A percentile compares a stretch with the other conserved stretches of the same genome.
Evolutionary conservation across 129 eudicot species (phyloP).

Genomic region (Dittrichia graveolens): DNA sequence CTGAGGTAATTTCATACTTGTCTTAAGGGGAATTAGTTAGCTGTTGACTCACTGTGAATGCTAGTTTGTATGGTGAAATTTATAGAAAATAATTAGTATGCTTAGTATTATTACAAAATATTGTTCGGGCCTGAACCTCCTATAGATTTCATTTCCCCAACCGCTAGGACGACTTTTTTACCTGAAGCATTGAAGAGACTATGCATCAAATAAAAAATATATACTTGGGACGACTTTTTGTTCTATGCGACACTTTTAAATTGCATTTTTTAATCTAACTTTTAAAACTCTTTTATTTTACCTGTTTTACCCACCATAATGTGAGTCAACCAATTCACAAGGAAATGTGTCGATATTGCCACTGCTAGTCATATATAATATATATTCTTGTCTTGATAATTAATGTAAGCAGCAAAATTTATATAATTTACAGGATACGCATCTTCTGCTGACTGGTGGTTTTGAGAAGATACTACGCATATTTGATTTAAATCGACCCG

Average conservation of each 20-base stretch:
- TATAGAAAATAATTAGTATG: background rate
- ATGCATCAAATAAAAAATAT: too few species aligned
- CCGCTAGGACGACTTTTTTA: too few species aligned
- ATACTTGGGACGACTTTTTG: too few species aligned
- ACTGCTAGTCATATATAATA: background rate
- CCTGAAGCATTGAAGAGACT: too few species aligned
- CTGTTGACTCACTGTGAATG: background rate
- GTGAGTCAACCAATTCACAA: background rate
- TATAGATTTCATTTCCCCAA: too few species aligned
- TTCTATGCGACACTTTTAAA: too few species aligned
- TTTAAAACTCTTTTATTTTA: background rate
- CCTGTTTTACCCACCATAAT: background rate
- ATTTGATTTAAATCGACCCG: slow-evolving; percentile 75
- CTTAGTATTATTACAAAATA: background rate
- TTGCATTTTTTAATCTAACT: too few species aligned
- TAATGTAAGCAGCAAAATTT: slow-evolving; percentile 21
- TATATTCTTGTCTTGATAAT: background rate
- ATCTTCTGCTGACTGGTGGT: slow-evolving; percentile 72
- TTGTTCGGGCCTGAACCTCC: too few species aligned
- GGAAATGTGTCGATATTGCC: background rate
- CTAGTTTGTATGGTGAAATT: background rate
- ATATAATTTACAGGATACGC: slow-evolving; percentile 57
- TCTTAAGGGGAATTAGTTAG: background rate
- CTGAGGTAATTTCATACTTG: slow-evolving; percentile 50
- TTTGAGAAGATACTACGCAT: slow-evolving; percentile 72